phyloP scores from a whole-genome alignment of 2,329 filamentous ascomycete genomes.

The Pseudogymnoascus sp. region DNA sequence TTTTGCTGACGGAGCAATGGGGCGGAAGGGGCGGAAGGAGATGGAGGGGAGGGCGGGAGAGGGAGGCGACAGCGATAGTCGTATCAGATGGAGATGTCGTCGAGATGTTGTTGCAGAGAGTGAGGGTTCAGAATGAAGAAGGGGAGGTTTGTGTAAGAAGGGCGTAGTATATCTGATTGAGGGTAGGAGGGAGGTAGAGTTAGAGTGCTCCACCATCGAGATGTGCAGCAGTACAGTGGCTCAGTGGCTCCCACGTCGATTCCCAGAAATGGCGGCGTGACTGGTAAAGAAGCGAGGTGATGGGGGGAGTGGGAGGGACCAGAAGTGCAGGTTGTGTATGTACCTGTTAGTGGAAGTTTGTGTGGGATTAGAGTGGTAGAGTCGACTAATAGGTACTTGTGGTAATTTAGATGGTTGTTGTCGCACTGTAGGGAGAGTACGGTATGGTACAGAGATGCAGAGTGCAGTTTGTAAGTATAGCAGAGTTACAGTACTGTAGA shows the following conservation, averaged over 20 bases:
- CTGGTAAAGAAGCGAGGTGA: not conserved
- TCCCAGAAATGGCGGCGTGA: not conserved
- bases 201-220: slow-evolving; percentile 2
- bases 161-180: not conserved
- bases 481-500: no score
- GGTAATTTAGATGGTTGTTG: no score
- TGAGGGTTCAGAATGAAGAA: not conserved
- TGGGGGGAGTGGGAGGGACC: not conserved
- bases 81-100: not conserved
- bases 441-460: no score
- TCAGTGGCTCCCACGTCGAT: not conserved
- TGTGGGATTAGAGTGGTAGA: no score
- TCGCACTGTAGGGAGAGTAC: no score
- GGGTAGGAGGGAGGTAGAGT: not conserved
- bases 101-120: not conserved
- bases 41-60: not conserved
- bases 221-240: slow-evolving; percentile 1
- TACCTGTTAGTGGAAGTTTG: no score
- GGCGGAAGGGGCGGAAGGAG: not conserved
- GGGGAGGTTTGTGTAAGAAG: not conserved
- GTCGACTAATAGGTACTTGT: no score
- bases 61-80: not conserved
- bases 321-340: not conserved
- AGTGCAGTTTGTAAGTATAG: no score
- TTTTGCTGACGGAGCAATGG: not conserved